A percentile compares a stretch with the other conserved stretches of the same genome.
These are phyloP conservation scores for Kuraishia ogatae DNA, from an alignment of 805 yeast genomes.

Conservation along the genomic window DNA sequence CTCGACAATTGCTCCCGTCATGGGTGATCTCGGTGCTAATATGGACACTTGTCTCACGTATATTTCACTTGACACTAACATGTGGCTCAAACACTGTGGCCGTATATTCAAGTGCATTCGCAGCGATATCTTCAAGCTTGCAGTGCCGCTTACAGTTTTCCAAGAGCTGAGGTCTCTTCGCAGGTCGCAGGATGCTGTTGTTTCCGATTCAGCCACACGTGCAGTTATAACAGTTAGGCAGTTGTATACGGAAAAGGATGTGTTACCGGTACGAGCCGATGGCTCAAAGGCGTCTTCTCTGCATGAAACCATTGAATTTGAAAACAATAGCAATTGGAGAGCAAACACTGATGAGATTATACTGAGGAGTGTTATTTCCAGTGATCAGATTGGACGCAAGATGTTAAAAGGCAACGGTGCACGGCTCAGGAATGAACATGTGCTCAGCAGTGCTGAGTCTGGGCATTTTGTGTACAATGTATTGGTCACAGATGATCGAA, in stretches of 20 bases:
- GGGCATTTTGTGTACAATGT: conserved; percentile 45
- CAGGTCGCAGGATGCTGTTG: conserved; percentile 61
- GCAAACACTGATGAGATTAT: conserved; percentile 65
- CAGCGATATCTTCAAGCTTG: conserved; percentile 46
- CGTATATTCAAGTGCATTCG: conserved; percentile 61
- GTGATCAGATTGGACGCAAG: conserved; percentile 21
- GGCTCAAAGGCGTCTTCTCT: conserved; percentile 61
- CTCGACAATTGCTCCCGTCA: neutral
- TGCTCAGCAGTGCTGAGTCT: conserved; percentile 26
- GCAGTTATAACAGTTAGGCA: conserved; percentile 71
- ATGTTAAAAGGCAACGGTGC: conserved; percentile 17
- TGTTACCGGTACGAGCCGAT: conserved; percentile 57
- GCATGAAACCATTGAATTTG: conserved; percentile 68
- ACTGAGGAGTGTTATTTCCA: conserved; percentile 35
- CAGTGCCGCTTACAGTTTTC: conserved; percentile 68
- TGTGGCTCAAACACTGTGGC: conserved; percentile 79
- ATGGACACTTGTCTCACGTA: conserved; percentile 51
- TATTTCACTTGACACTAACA: conserved; percentile 66
- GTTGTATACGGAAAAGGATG: conserved; percentile 43
- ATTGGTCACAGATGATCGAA: conserved; percentile 65
- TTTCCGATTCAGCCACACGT: conserved; percentile 74
- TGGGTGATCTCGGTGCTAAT: conserved; percentile 46
- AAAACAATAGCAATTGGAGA: conserved; percentile 65
- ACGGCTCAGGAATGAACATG: conserved; percentile 16
- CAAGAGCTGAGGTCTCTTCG: conserved; percentile 69